Conservation (phyloP, 2,329 filamentous ascomycete genomes). For the Ophiostoma angusticollis region DNA sequence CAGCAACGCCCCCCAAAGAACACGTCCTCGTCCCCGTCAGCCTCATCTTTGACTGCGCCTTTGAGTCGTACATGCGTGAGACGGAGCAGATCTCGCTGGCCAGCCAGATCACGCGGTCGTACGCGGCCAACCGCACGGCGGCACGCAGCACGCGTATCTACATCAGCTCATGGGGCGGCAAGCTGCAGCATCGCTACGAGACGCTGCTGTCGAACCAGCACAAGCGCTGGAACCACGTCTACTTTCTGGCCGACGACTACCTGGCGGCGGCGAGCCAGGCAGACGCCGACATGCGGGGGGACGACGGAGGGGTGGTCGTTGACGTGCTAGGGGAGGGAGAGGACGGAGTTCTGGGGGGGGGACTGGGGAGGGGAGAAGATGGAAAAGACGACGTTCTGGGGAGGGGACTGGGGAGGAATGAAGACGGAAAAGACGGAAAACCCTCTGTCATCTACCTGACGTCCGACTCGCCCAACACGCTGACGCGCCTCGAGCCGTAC, state of each 20-base stretch:
- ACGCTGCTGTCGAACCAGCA: slow-evolving; percentile 59
- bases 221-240: slow-evolving; percentile 65
- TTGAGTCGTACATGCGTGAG: slow-evolving; percentile 79
- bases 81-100: slow-evolving; percentile 74
- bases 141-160: slow-evolving; percentile 58
- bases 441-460: slow-evolving; percentile 68
- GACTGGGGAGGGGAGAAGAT: slow-evolving; percentile 1
- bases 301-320: slow-evolving; percentile 41
- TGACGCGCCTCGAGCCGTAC: slow-evolving; percentile 73
- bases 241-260: slow-evolving; percentile 64
- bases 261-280: slow-evolving; percentile 53
- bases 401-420: slow-evolving; percentile 6
- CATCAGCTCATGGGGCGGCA: slow-evolving; percentile 65
- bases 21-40: slow-evolving; percentile 48
- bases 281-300: slow-evolving; percentile 51
- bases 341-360: no score
- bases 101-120: slow-evolving; percentile 73
- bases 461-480: slow-evolving; percentile 76
- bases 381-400: no score
- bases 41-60: slow-evolving; percentile 81
- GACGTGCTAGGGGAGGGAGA: slow-evolving; percentile 37
- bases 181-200: slow-evolving; percentile 62
- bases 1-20: slow-evolving; percentile 1
- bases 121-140: slow-evolving; percentile 71
- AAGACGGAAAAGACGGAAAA: slow-evolving; percentile 18